Evolutionary conservation across 73 alveolate genomes (phyloP).

Genomic region (Uronychia setigera): DNA sequence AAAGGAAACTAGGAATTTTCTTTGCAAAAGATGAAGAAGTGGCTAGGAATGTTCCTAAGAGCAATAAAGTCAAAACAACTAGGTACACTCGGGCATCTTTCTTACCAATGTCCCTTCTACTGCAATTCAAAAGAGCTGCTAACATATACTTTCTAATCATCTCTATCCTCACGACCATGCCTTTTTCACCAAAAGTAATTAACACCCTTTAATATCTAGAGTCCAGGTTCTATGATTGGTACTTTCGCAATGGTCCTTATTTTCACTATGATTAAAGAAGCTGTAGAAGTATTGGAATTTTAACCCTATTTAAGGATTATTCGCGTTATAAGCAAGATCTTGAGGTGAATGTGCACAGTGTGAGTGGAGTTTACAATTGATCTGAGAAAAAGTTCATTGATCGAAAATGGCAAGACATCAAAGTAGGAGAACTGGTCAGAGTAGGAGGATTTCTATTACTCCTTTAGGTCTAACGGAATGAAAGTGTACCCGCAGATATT

Average conservation of each 20-base stretch:
- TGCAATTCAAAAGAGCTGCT: slow-evolving; percentile 82
- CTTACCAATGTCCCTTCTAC: slow-evolving; percentile 79
- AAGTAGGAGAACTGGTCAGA: slow-evolving; percentile 19
- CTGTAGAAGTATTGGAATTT: slow-evolving; percentile 42
- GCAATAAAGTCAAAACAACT: slow-evolving; percentile 41
- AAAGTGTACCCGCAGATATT: slow-evolving; percentile 76
- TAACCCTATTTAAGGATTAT: not conserved
- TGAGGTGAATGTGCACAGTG: slow-evolving; percentile 59
- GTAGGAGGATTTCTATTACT: slow-evolving; percentile 32
- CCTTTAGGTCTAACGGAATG: not conserved
- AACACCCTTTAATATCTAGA: not conserved
- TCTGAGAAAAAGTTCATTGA: slow-evolving; percentile 1
- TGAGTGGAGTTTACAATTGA: slow-evolving; percentile 5
- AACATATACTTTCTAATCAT: slow-evolving; percentile 78
- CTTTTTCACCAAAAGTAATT: slow-evolving; percentile 86
- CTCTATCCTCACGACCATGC: slow-evolving; percentile 84
- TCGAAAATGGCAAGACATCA: slow-evolving; percentile 24
- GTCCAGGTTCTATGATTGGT: slow-evolving; percentile 84
- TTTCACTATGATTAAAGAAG: slow-evolving; percentile 83
- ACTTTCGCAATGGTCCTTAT: slow-evolving; percentile 61
- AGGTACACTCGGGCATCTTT: slow-evolving; percentile 54
- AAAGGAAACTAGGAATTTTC: too few species aligned
- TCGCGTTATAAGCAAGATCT: slow-evolving; percentile 42
- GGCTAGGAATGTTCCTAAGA: not conserved
- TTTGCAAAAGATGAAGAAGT: not conserved